Percentiles rank a stretch among this genome's conserved stretches.
Evolutionary conservation across 192 early-diverging fungal species (phyloP).

Genomic region (Backusella circina): DNA sequence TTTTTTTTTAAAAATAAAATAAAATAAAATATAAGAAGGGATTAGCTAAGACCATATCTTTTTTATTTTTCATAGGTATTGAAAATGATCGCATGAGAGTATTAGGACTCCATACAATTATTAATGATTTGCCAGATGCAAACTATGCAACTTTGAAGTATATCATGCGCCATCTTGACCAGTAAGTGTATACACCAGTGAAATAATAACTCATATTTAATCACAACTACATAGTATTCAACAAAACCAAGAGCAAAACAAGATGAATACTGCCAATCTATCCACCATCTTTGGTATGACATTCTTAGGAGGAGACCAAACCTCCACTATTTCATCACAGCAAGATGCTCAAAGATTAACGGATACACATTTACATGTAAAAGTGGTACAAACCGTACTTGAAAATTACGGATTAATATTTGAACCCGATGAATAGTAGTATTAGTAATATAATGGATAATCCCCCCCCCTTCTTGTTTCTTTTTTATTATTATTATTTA

Average conservation of each 20-base stretch:
- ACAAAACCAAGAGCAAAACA: constrained; percentile 71
- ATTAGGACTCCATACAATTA: constrained; percentile 65
- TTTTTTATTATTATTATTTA: not conserved
- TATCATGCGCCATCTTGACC: constrained; percentile 78
- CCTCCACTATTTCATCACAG: not conserved
- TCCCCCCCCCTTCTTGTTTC: not conserved
- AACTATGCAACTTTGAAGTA: constrained; percentile 83
- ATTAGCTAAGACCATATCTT: not conserved
- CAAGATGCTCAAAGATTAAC: constrained; percentile 37
- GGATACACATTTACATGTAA: constrained; percentile 61
- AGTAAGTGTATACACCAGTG: constrained; percentile 39
- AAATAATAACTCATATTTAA: not conserved
- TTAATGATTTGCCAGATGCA: constrained; percentile 74
- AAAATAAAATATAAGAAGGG: too few relatives aligned
- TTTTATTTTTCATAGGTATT: constrained; percentile 49
- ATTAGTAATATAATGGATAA: not conserved
- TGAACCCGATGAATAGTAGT: constrained; percentile 46
- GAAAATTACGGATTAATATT: constrained; percentile 66
- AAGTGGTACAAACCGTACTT: constrained; percentile 63
- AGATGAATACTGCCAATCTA: constrained; percentile 86
- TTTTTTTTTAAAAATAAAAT: too few relatives aligned
- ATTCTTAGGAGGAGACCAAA: constrained; percentile 49
- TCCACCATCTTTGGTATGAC: constrained; percentile 94
- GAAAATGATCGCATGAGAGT: constrained; percentile 62
- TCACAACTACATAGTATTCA: constrained; percentile 63